Base-by-base conservation (phyloP, 768 basidiomycete genomes). In the Daedalea quercina region DNA sequence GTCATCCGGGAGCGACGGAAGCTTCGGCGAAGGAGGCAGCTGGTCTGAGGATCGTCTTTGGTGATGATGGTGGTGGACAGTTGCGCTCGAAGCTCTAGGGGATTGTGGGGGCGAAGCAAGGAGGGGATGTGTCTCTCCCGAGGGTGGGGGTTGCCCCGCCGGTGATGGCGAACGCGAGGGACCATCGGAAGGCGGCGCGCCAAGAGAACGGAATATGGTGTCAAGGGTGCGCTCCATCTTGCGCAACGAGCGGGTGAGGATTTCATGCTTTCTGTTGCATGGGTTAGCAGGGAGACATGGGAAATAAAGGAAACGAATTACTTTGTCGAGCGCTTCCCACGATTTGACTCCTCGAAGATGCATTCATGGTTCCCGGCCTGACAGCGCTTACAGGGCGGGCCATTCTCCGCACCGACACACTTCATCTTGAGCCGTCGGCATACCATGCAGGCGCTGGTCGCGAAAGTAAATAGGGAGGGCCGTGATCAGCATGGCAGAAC, bases 161-260 rank as follows among this genome's bases (percentile, higher is more conserved):
- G 90, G 90, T 0, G 91, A 90, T 0, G 87, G 87, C 1, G 88
- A 87, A 8, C 86, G 77, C 22, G 87, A 89, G n/a, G 87, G 74
- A 80, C 91, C 87, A 44, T 85, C 87, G 0, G 86, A 83, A 1
- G 82, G 76, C 0, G 90, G 91, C 61, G 93, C 92, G 35, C 88
- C 88, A 44, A 96, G 87, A 17, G 90, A 92, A 44, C 84, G 80
- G 19, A 96, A 75, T 31, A 96, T 92, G 13, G 90, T 92, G 68
- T 94, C 91, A n/a, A 94, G 76, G 1, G 91, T 94, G 34, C 82
- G 78, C 65, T 94, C 92, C 90, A 94, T 93, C 69, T 93, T 94
- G 51, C 85, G 80, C 47, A 94, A 72, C 2, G 89, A 91, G 57
- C 83, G 78, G 2, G 87, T 87, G 20, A 92, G 73, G 23, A 89